phyloP scores from a whole-genome alignment of 768 basidiomycete genomes.

The Lactarius pseudohatsudake region DNA sequence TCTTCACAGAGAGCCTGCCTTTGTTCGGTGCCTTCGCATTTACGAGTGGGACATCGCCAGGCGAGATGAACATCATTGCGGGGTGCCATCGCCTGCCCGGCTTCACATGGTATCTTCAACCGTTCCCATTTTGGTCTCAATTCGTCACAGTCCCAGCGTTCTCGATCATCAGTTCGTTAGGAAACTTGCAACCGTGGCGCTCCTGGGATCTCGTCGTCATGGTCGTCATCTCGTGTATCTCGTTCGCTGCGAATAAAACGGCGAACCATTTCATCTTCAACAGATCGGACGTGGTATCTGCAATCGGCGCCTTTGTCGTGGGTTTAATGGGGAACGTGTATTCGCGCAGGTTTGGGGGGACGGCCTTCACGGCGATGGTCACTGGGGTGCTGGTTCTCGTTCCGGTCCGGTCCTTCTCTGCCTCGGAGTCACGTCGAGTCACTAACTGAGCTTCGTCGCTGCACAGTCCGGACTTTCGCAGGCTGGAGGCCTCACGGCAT shows the following conservation, averaged over 20 bases:
- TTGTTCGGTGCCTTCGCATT: slow-evolving; percentile 65
- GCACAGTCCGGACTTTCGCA: slow-evolving; percentile 76
- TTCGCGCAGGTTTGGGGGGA: slow-evolving; percentile 76
- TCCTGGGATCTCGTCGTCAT: slow-evolving; percentile 74
- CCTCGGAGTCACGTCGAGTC: slow-evolving; percentile 5
- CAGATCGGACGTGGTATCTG: slow-evolving; percentile 77
- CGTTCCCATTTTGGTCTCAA: slow-evolving; percentile 72
- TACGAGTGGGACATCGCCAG: slow-evolving; percentile 49
- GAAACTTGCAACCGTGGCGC: slow-evolving; percentile 70
- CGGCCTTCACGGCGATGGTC: slow-evolving; percentile 88
- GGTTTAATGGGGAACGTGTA: slow-evolving; percentile 76
- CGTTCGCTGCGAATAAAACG: slow-evolving; percentile 73
- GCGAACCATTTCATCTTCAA: slow-evolving; percentile 83
- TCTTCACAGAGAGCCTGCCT: slow-evolving; percentile 42
- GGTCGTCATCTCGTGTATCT: slow-evolving; percentile 78
- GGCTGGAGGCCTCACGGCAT: slow-evolving; percentile 81
- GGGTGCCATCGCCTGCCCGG: slow-evolving; percentile 64
- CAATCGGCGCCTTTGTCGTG: slow-evolving; percentile 78
- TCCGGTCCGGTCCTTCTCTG: slow-evolving; percentile 53
- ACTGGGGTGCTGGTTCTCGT: slow-evolving; percentile 86
- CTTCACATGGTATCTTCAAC: slow-evolving; percentile 77
- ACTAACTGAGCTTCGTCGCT: slow-evolving; percentile 13
- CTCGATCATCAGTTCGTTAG: slow-evolving; percentile 65
- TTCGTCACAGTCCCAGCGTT: slow-evolving; percentile 74
- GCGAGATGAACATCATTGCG: slow-evolving; percentile 48